Conservation (phyloP, 148 eudicot genomes). For the Tetragonia tetragonoides region DNA sequence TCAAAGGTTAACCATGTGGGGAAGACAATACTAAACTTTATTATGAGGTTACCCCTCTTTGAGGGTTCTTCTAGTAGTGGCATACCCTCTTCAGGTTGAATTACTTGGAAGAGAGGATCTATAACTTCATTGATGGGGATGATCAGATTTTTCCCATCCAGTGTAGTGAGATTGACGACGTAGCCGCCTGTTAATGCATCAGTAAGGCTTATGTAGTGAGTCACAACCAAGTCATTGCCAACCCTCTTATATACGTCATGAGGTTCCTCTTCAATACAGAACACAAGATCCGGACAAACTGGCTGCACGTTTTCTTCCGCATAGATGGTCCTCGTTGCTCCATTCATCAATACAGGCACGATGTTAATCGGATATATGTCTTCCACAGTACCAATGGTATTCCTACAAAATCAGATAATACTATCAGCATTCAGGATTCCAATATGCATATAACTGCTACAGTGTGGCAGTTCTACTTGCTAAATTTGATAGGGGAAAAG, state of each 20-base stretch:
- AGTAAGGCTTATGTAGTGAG: slow-evolving; percentile 36
- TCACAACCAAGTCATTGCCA: slow-evolving; percentile 40
- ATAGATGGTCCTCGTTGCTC: slow-evolving; percentile 42
- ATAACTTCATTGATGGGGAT: slow-evolving; percentile 35
- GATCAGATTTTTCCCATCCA: slow-evolving; percentile 37
- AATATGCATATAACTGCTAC: no score
- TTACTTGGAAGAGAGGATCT: slow-evolving; percentile 33
- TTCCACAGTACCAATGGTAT: no score
- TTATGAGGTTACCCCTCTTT: slow-evolving; percentile 36
- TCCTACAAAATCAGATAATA: no score
- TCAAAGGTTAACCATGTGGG: slow-evolving; percentile 38
- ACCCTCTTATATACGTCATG: slow-evolving; percentile 43
- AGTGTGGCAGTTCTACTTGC: no score
- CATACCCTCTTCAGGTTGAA: slow-evolving; percentile 44
- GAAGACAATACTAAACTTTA: slow-evolving; percentile 39
- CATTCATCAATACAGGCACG: no score
- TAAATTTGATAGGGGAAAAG: no score
- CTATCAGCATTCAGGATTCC: no score
- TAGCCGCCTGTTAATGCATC: slow-evolving; percentile 45
- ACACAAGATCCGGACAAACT: slow-evolving; percentile 39
- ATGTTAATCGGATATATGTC: no score
- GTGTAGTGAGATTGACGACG: slow-evolving; percentile 33
- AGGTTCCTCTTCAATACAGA: slow-evolving; percentile 47
- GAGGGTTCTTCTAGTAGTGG: slow-evolving; percentile 39
- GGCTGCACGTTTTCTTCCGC: slow-evolving; percentile 33